Evolutionary conservation across 2,329 filamentous ascomycete species (phyloP).

Genomic region (Arthrobotrys sphaeroides): DNA sequence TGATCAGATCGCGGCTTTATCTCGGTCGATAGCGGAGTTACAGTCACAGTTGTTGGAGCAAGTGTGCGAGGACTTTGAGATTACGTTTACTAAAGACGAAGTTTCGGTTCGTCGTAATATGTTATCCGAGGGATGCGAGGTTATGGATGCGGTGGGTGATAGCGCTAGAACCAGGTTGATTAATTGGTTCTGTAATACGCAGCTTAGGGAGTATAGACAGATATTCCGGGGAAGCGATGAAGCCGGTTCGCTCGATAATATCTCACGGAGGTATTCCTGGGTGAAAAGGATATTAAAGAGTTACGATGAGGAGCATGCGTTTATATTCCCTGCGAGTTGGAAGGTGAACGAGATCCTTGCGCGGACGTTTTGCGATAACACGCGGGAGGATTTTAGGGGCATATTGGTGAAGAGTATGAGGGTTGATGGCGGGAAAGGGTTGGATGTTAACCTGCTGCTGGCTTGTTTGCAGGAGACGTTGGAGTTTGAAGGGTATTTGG

Average conservation of each 20-base stretch:
- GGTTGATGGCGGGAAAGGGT: slow-evolving; percentile 75
- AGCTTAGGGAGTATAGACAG: slow-evolving; percentile 92
- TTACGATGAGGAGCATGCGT: slow-evolving; percentile 90
- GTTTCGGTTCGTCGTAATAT: slow-evolving; percentile 74
- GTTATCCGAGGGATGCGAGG: slow-evolving; percentile 85
- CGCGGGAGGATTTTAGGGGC: slow-evolving; percentile 91
- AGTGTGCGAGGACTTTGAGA: slow-evolving; percentile 98
- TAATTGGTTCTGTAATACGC: slow-evolving; percentile 98
- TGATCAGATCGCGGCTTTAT: slow-evolving; percentile 94
- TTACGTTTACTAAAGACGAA: slow-evolving; percentile 90
- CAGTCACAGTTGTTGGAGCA: slow-evolving; percentile 94
- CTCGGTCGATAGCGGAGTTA: slow-evolving; percentile 89
- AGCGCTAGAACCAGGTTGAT: slow-evolving; percentile 81
- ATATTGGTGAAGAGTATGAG: slow-evolving; percentile 90
- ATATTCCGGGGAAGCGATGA: slow-evolving; percentile 97
- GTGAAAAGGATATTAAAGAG: slow-evolving; percentile 95
- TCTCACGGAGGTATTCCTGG: slow-evolving; percentile 93
- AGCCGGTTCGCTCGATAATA: slow-evolving; percentile 94
- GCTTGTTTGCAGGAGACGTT: slow-evolving; percentile 93
- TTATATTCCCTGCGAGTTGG: slow-evolving; percentile 88
- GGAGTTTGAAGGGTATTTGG: slow-evolving; percentile 92
- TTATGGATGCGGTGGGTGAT: slow-evolving; percentile 94
- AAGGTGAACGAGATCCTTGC: slow-evolving; percentile 88
- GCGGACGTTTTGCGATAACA: slow-evolving; percentile 93
- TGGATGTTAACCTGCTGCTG: slow-evolving; percentile 89